Evolutionary conservation across 768 basidiomycete species (phyloP), one percentile per base, ranked within the genome.

Genomic region (Mycena haematopus): DNA sequence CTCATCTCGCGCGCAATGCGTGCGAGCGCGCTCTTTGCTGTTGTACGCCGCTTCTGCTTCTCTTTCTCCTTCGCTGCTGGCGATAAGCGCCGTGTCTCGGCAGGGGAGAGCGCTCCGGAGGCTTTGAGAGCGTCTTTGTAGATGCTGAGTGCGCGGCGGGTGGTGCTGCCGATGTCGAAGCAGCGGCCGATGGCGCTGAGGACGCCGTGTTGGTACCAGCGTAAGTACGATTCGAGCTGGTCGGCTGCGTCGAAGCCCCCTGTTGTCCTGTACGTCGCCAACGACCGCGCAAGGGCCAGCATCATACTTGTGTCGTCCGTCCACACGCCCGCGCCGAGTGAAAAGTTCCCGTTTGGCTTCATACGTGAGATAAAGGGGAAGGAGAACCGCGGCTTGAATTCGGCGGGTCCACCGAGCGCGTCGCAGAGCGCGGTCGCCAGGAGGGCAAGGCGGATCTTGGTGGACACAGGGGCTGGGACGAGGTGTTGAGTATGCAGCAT

Each of bases 221-320:
- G n/a, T n/a, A n/a, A n/a, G n/a, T n/a, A 79, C 19, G 71, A 65
- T 5, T 70, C 58, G 33, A 80, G 65, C 66, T 79, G 79, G 58
- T 77, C 68, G 2, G 58, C 69, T 57, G 79, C 76, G 59, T 76
- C 70, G 59, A 78, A 79, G 9, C 77, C 77, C 38, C 72, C 72
- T 55, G 35, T 55, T 51, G 51, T 46, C 56, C 45, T 67, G 66
- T 67, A 75, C 1, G 75, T 74, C 17, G 76, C 72, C 40, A 82
- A 64, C 14, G 80, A 81, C 14, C 73, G 71, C 10, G 80, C 79
- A 21, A 83, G 73, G 57, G 79, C 80, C 14, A 83, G 76, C 22
- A 75, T 76, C 80, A 80, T 81, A 38, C 78, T 79, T 1, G 80
- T 82, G 63, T 82, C 81, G 70, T 82, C 81, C 9, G 81, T 81